These are phyloP conservation scores for Hypoxylon sp. DNA, from an alignment of 2,329 filamentous ascomycete genomes.

Conservation along the genomic window DNA sequence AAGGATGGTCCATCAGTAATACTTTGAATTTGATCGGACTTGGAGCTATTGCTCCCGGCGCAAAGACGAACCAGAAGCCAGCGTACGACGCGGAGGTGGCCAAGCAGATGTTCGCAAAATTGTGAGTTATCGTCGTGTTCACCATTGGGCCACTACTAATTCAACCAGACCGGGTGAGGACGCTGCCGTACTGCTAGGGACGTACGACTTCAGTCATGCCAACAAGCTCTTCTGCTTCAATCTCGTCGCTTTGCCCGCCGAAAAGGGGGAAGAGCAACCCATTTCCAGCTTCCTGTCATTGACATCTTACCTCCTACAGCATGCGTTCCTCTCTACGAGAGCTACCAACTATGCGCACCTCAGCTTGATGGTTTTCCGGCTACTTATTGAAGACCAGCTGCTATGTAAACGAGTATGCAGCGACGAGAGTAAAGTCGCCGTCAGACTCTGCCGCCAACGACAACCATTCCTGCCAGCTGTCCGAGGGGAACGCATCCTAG, in stretches of 20 bases:
- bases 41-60: slow-evolving; percentile 78
- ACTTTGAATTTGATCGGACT: slow-evolving; percentile 89
- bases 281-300: slow-evolving; percentile 88
- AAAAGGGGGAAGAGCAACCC: slow-evolving; percentile 78
- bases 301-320: slow-evolving; percentile 92
- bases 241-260: slow-evolving; percentile 75
- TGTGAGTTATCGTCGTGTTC: slow-evolving; percentile 70
- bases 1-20: slow-evolving; percentile 86
- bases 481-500: slow-evolving; percentile 79
- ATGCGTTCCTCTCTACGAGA: slow-evolving; percentile 86
- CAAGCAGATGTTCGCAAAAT: slow-evolving; percentile 82
- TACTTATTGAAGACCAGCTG: slow-evolving; percentile 87
- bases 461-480: slow-evolving; percentile 86
- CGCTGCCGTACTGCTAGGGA: slow-evolving; percentile 83
- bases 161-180: slow-evolving; percentile 78
- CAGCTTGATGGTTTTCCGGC: slow-evolving; percentile 85
- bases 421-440: slow-evolving; percentile 78
- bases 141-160: slow-evolving; percentile 49
- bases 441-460: slow-evolving; percentile 90
- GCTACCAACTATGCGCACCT: slow-evolving; percentile 87
- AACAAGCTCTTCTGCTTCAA: slow-evolving; percentile 97
- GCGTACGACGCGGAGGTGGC: slow-evolving; percentile 83
- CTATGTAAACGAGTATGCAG: slow-evolving; percentile 88
- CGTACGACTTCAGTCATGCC: slow-evolving; percentile 93
- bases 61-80: slow-evolving; percentile 70